These are phyloP conservation scores for Colletotrichum sp. DNA, from an alignment of 2,329 filamentous ascomycete genomes.

Conservation along the genomic window DNA sequence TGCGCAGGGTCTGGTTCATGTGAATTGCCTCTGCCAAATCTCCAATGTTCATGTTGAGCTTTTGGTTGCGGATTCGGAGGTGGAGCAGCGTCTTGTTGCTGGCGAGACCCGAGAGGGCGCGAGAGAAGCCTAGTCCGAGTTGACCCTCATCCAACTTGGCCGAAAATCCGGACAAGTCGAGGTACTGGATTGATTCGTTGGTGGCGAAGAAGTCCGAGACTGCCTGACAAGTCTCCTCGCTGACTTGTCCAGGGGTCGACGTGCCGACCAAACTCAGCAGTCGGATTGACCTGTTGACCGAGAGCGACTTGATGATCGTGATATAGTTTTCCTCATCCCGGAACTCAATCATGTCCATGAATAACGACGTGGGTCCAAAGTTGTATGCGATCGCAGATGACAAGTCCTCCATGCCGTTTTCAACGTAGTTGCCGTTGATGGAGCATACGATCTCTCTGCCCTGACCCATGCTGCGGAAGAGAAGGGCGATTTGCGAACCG, in stretches of 20 bases:
- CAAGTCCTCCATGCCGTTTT: slow-evolving; percentile 55
- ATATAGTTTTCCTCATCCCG: slow-evolving; percentile 55
- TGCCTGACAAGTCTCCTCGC: slow-evolving; percentile 50
- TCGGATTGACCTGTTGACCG: slow-evolving; percentile 53
- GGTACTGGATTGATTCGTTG: slow-evolving; percentile 55
- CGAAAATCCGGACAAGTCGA: slow-evolving; percentile 62
- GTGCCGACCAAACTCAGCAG: slow-evolving; percentile 61
- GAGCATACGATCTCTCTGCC: slow-evolving; percentile 52
- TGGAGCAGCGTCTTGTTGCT: slow-evolving; percentile 51
- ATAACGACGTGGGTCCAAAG: slow-evolving; percentile 54
- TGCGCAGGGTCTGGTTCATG: slow-evolving; percentile 52
- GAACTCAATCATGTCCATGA: slow-evolving; percentile 64
- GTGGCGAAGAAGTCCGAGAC: slow-evolving; percentile 56
- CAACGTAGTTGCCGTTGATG: slow-evolving; percentile 58
- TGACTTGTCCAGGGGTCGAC: slow-evolving; percentile 51
- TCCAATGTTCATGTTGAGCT: slow-evolving; percentile 58
- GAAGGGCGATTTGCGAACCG: slow-evolving; percentile 51
- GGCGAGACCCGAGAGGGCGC: slow-evolving; percentile 51
- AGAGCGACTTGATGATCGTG: slow-evolving; percentile 53
- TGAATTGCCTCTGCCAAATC: slow-evolving; percentile 55
- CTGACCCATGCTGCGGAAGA: slow-evolving; percentile 56
- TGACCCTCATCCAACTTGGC: slow-evolving; percentile 63
- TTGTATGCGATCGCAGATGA: slow-evolving; percentile 51
- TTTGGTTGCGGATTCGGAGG: slow-evolving; percentile 61
- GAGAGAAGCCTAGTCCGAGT: slow-evolving; percentile 58